Evolutionary conservation across 225 moss, liverwort and hornwort genomes (phyloP), one percentile per base, ranked within the genome.

Genomic region (Physcomitrium patens): DNA sequence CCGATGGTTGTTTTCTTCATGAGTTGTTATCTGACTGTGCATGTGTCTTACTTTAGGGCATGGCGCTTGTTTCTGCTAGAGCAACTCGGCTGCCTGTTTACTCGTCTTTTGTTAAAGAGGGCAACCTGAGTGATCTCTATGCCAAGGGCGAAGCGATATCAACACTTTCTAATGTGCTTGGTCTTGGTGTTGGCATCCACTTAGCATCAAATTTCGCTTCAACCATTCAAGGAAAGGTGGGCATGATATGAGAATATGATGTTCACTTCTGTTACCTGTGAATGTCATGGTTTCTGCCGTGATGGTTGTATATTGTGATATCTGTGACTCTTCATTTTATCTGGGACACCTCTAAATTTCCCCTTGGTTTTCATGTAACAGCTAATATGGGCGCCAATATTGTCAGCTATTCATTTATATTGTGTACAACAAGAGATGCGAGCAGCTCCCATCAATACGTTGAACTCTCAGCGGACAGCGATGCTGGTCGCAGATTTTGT

Each of bases 141-240:
- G 97, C 97, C 0, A 99, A 99, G 79, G 97, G 97, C 28, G 97
- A 99, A 88, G 97, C 97, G 41, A 99, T 93, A 61, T 99, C 97
- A 56, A 99, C 97, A 3, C 82, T 99, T 28, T 99, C 97, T 6
- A 99, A 99, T 71, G 97, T 99, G 37, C 72, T 99, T 48, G 97
- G 97, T 75, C 93, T 99, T 13, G 97, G 97, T 59, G 76, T 99
- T 41, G 97, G 97, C 76, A 99, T 99, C 66, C 77, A 83, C 73
- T 80, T 99, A 79, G 95, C 97, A 17, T 95, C 95, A 69, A 95
- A 91, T 69, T n/a, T 90, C 62, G 91, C 84, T 80, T 83, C 95
- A 65, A 82, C 95, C 53, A 75, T 91, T 48, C 90, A 93, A 84
- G 97, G 93, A 78, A 99, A 99, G 89, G 96, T 96, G 75, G 43